Percentiles rank a stretch among this genome's conserved stretches.
phyloP scores from a whole-genome alignment of 192 early-diverging fungal genomes.

The Lobosporangium transversale region DNA sequence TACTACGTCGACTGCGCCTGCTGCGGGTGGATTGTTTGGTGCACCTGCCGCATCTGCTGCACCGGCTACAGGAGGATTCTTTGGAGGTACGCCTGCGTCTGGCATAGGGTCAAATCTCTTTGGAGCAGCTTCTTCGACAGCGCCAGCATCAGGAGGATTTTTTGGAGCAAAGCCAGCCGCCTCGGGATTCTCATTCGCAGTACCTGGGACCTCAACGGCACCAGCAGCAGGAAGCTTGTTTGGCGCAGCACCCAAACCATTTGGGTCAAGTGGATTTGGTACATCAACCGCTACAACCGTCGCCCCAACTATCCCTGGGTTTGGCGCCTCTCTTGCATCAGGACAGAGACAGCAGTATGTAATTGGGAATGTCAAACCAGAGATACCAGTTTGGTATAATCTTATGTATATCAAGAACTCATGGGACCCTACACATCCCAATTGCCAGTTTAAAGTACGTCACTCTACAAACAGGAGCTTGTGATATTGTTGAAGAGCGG shows the following conservation, averaged over 20 bases:
- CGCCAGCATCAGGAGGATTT: conserved; percentile 22
- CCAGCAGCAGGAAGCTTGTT: conserved; percentile 29
- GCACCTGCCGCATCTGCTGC: conserved; percentile 15
- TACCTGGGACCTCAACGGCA: conserved; percentile 21
- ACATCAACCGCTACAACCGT: conserved; percentile 37
- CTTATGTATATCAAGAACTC: conserved; percentile 72
- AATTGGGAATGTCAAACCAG: conserved; percentile 30
- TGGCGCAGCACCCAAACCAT: conserved; percentile 40
- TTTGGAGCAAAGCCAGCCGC: conserved; percentile 39
- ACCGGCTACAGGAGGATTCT: conserved; percentile 16
- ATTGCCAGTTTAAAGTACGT: conserved; percentile 81
- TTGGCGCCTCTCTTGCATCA: conserved; percentile 46
- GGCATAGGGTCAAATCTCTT: conserved; percentile 33
- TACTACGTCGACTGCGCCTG: conserved; percentile 20
- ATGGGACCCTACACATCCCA: conserved; percentile 82
- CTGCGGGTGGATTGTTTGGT: conserved; percentile 49
- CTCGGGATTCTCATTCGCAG: conserved; percentile 28
- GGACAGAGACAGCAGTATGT: conserved; percentile 59
- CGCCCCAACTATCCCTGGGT: conserved; percentile 25
- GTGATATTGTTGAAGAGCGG: background rate
- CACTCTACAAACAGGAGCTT: background rate
- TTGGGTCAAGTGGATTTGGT: conserved; percentile 27
- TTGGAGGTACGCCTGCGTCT: conserved; percentile 27
- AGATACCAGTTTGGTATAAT: conserved; percentile 66
- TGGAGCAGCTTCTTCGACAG: conserved; percentile 40